Evolutionary conservation across 108 stramenopile genomes (phyloP).

Genomic region (Thalassiosira profunda): DNA sequence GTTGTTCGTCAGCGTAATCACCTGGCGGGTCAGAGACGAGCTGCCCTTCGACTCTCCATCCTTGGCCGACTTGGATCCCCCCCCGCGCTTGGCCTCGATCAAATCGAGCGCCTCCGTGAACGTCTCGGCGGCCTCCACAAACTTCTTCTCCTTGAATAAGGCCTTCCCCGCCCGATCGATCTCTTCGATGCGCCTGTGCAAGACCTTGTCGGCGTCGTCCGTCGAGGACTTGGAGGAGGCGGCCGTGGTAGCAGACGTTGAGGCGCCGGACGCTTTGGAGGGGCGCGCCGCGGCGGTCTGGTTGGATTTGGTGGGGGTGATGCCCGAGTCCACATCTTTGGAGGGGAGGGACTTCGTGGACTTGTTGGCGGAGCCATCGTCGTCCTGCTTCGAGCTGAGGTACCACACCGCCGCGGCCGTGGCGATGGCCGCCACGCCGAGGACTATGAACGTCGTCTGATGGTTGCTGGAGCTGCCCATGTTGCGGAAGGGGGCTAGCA

Average conservation of each 20-base stretch:
- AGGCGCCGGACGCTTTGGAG: slow-evolving; percentile 6
- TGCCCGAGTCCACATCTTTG: slow-evolving; percentile 5
- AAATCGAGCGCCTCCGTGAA: slow-evolving; percentile 86
- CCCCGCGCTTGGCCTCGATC: slow-evolving; percentile 46
- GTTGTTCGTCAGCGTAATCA: slow-evolving; percentile 88
- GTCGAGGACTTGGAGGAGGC: neutral
- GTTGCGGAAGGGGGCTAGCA: neutral
- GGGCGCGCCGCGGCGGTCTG: slow-evolving; percentile 1
- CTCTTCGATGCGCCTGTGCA: slow-evolving; percentile 82
- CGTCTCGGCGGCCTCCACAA: slow-evolving; percentile 77
- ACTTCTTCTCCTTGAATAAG: slow-evolving; percentile 83
- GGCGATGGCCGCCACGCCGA: slow-evolving; percentile 29
- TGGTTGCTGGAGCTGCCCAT: slow-evolving; percentile 13
- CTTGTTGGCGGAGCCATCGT: neutral
- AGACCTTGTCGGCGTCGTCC: slow-evolving; percentile 30
- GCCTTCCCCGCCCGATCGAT: slow-evolving; percentile 88
- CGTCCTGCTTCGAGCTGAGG: slow-evolving; percentile 1
- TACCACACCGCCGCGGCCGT: slow-evolving; percentile 38
- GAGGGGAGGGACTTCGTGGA: slow-evolving; percentile 11
- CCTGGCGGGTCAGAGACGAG: slow-evolving; percentile 71
- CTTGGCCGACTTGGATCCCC: neutral
- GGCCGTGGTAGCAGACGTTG: neutral
- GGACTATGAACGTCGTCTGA: slow-evolving; percentile 28
- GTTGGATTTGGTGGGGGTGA: slow-evolving; percentile 48
- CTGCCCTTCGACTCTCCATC: neutral